phyloP scores from a whole-genome alignment of 2,329 filamentous ascomycete genomes.

The Penicillium glabrum region DNA sequence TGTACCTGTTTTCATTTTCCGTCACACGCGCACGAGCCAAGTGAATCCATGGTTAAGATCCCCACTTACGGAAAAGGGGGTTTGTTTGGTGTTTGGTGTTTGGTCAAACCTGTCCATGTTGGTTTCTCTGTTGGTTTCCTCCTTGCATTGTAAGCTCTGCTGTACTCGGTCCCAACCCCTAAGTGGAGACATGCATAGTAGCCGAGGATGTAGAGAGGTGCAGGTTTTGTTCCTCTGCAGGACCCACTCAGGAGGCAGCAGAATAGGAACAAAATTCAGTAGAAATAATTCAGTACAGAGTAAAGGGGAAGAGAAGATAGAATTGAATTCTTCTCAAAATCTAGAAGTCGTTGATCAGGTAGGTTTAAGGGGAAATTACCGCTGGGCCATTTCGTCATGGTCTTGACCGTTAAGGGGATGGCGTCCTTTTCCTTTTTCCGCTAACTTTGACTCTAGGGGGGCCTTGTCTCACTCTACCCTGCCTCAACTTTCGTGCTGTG shows the following conservation, averaged over 20 bases:
- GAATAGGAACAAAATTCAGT: not conserved
- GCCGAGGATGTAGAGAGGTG: not conserved
- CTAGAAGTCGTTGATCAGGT: not conserved
- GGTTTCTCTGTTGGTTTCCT: not conserved
- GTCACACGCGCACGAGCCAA: conserved; percentile 9
- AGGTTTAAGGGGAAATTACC: not conserved
- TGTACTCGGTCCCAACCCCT: not conserved
- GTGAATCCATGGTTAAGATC: conserved; percentile 1
- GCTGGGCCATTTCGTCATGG: not conserved
- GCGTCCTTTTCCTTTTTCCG: not conserved
- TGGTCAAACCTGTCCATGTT: not conserved
- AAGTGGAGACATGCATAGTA: not conserved
- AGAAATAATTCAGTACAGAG: not conserved
- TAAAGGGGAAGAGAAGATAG: not conserved
- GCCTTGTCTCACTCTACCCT: conserved; percentile 10
- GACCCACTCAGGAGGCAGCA: not conserved
- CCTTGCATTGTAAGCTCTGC: not conserved
- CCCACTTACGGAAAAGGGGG: not conserved
- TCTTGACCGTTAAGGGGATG: not conserved
- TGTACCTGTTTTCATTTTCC: not conserved
- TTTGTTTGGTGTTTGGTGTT: not conserved
- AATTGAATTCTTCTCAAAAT: not conserved
- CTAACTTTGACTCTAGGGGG: conserved; percentile 7
- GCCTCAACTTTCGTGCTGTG: conserved; percentile 18
- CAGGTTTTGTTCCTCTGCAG: not conserved